These are phyloP conservation scores for Gorgonomyces haynaldii DNA, from an alignment of 192 early-diverging fungal genomes.

Conservation along the genomic window DNA sequence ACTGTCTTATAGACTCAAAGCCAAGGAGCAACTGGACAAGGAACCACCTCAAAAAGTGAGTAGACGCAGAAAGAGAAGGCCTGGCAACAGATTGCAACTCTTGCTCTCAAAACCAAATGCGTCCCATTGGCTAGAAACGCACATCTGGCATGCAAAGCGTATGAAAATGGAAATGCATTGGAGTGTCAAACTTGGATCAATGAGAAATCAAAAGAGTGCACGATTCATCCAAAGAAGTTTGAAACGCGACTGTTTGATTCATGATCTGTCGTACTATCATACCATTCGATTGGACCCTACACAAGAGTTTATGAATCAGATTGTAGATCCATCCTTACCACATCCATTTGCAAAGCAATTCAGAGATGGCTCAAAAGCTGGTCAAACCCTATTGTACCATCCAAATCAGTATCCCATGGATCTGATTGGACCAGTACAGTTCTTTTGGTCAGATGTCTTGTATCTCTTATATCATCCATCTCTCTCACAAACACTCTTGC, in stretches of 20 bases:
- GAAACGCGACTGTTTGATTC: conserved; percentile 60
- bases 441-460: no score
- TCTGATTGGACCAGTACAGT: background rate
- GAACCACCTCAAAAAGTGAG: conserved; percentile 28
- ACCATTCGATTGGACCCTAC: conserved; percentile 62
- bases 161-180: conserved; percentile 86
- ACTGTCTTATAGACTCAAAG: conserved; percentile 45
- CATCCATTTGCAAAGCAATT: conserved; percentile 23
- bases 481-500: no score
- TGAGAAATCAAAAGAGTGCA: conserved; percentile 64
- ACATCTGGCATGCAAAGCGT: conserved; percentile 96
- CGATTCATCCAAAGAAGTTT: conserved; percentile 64
- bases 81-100: background rate
- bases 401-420: conserved; percentile 41
- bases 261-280: conserved; percentile 74
- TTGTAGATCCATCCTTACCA: conserved; percentile 50
- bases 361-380: conserved; percentile 34
- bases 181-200: conserved; percentile 59
- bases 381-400: conserved; percentile 40
- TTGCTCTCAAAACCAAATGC: conserved; percentile 16
- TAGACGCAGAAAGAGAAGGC: conserved; percentile 21
- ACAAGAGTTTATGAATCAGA: conserved; percentile 26
- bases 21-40: conserved; percentile 22
- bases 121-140: conserved; percentile 88
- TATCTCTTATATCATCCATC: no score